Base-by-base conservation (phyloP, 2,329 filamentous ascomycete species). In the Blastomyces emzantsi region DNA sequence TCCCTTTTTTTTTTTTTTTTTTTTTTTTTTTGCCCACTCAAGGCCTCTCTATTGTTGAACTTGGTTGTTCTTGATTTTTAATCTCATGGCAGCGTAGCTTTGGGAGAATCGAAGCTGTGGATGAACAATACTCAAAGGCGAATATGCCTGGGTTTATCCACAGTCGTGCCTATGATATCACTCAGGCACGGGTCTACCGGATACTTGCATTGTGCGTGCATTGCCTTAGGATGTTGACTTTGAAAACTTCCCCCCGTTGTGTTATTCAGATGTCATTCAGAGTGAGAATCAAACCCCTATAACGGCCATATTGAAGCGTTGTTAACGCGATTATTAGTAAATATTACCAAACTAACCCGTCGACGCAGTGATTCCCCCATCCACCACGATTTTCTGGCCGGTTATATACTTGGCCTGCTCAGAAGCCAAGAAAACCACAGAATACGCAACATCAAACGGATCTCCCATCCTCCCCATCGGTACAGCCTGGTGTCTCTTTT, bases 331-430 rank as follows among this genome's bases (percentile, higher is more conserved):
- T 39, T 39, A 39, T 39, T 13, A 39, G 13, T 39, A 11, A 15
- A 15, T 28, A 11, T n/a, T 17, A n/a, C 36, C 49, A 59, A 49
- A n/a, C 55, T 57, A 63, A 51, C 43, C 30, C 13, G 62, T 63
- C 11, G 56, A 61, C 6, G 62, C 60, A 33, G 45, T 60, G 52
- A 65, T 63, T 4, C 78, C 80, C 0, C 79, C 80, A 70, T 81
- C 80, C 3, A 82, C 76, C 13, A 83, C 76, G 67, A 83, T 73
- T 69, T 80, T 78, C 69, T 82, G 79, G 0, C 85, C 85, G 0
- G 84, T 87, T 3, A 87, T 81, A 69, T 87, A 87, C 45, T 75
- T 78, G 2, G 84, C 82, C 65, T 85, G 83, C 56, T 83, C 79
- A 45, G 82, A 85, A 2, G 79, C 84, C 62, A 87, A 74, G 67